Percentiles rank a stretch among this genome's conserved stretches.
Conservation (phyloP, 805 yeast genomes). For the Pichia phayaonensis region DNA sequence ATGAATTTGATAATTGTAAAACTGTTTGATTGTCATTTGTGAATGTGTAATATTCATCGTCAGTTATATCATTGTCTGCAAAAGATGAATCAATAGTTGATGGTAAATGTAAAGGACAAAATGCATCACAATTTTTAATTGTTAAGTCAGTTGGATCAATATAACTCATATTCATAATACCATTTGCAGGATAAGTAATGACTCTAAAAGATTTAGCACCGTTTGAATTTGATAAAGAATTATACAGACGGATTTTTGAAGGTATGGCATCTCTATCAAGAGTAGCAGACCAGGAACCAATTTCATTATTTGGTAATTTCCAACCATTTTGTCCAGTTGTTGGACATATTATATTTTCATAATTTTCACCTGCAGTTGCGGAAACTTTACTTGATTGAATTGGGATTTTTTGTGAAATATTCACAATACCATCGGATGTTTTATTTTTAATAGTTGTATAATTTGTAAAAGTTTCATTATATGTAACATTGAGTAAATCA, state of each 20-base stretch:
- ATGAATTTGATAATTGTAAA: conserved; percentile 27
- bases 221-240: conserved; percentile 38
- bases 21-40: conserved; percentile 15
- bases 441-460: conserved; percentile 16
- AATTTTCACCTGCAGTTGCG: conserved; percentile 21
- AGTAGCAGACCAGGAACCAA: conserved; percentile 60
- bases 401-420: conserved; percentile 36
- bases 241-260: conserved; percentile 64
- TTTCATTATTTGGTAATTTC: conserved; percentile 38
- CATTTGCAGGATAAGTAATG: conserved; percentile 67
- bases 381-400: conserved; percentile 3
- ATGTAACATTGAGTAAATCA: conserved; percentile 28
- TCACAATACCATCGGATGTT: conserved; percentile 17
- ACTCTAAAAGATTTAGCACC: conserved; percentile 63
- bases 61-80: not conserved
- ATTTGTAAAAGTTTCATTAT: conserved; percentile 19
- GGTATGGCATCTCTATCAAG: conserved; percentile 56
- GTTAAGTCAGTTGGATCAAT: conserved; percentile 62
- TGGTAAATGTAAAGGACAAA: conserved; percentile 62
- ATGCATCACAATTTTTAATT: conserved; percentile 70
- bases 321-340: conserved; percentile 34
- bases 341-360: conserved; percentile 52
- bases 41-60: conserved; percentile 9
- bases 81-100: conserved; percentile 25
- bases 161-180: conserved; percentile 89